Evolutionary conservation across 768 basidiomycete species (phyloP).

Genomic region (Phanerochaete sordida): DNA sequence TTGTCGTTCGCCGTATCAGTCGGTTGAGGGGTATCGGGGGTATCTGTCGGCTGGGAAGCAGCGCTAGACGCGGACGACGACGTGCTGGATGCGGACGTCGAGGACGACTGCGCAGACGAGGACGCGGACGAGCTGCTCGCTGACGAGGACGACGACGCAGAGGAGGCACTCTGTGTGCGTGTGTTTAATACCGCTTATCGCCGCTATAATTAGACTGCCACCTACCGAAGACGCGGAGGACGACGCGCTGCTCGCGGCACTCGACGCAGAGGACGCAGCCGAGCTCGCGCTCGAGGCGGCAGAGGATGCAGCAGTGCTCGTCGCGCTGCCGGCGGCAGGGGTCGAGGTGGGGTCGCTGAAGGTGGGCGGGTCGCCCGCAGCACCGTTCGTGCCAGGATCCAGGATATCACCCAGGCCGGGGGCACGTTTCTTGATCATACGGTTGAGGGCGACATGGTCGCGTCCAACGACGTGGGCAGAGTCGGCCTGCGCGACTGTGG

Average conservation of each 20-base stretch:
- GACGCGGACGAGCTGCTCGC: background rate
- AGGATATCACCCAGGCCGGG: slow-evolving; percentile 2
- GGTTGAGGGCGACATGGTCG: slow-evolving; percentile 56
- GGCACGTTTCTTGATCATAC: slow-evolving; percentile 65
- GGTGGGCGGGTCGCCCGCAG: slow-evolving; percentile 25
- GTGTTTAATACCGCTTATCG: background rate
- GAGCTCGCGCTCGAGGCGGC: background rate
- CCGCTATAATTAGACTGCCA: background rate
- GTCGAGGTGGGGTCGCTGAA: slow-evolving; percentile 7
- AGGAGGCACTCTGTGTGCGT: slow-evolving; percentile 11
- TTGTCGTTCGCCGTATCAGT: slow-evolving; percentile 5
- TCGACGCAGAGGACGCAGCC: background rate
- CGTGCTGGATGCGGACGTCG: slow-evolving; percentile 3
- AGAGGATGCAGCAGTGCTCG: slow-evolving; percentile 4
- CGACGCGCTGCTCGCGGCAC: slow-evolving; percentile 2
- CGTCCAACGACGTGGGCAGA: slow-evolving; percentile 38
- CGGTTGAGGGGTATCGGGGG: background rate
- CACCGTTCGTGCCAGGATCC: slow-evolving; percentile 14
- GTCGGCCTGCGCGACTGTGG: slow-evolving; percentile 45
- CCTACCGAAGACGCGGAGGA: background rate
- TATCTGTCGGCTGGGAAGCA: background rate
- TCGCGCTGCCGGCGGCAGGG: slow-evolving; percentile 8
- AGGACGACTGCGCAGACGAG: slow-evolving; percentile 5
- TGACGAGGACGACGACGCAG: slow-evolving; percentile 14
- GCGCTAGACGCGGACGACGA: background rate